Base-by-base conservation (phyloP, 192 early-diverging fungal genomes). In the Lunasporangiospora selenospora region DNA sequence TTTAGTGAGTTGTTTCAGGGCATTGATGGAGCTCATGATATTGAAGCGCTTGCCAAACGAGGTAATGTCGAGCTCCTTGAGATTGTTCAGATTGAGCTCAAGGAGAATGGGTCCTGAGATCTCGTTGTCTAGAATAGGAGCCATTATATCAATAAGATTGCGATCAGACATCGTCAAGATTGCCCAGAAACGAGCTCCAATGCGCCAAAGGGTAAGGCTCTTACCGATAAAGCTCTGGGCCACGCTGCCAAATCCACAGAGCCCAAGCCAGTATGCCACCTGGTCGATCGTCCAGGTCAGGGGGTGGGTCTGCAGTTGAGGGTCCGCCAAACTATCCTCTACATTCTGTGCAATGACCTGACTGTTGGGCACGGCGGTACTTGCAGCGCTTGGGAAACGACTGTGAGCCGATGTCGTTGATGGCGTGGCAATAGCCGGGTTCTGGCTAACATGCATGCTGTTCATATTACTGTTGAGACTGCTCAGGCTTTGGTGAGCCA, bases 41-140 rank as follows among this genome's bases (percentile, higher is more conserved):
- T 88, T 84, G 56, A 85, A 81, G 1, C 90, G 79, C 58, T 88
- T 86, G 24, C 85, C 85, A 53, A 87, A 85, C 3, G 84, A 78
- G 37, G 51, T 79, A 37, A 92, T 84, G 21, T 89, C 84, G 16
- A 92, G 53, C 47, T 92, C 88, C 49, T 89, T 87, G 9, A 92
- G 65, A 15, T 81, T 77, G 33, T 83, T 80, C 16, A 92, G 70
- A 47, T 81, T 84, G 15, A 90, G 51, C 27, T 85, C 84, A 0
- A 92, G 26, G 4, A 92, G 70, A n/a, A 80, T 75, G 39, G 84
- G 84, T 41, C 90, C 90, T 26, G 82, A 85, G 48, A 92, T 86
- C 37, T 85, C 85, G 45, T 89, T 83, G 11, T 88, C 89, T 87
- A 79, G n/a, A n/a, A n/a, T n/a, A n/a, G n/a, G n/a, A n/a, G n/a